Evolutionary conservation across 2,329 filamentous ascomycete species (phyloP), one percentile per base, ranked within the genome.

Genomic region (Aschersonia sp.): DNA sequence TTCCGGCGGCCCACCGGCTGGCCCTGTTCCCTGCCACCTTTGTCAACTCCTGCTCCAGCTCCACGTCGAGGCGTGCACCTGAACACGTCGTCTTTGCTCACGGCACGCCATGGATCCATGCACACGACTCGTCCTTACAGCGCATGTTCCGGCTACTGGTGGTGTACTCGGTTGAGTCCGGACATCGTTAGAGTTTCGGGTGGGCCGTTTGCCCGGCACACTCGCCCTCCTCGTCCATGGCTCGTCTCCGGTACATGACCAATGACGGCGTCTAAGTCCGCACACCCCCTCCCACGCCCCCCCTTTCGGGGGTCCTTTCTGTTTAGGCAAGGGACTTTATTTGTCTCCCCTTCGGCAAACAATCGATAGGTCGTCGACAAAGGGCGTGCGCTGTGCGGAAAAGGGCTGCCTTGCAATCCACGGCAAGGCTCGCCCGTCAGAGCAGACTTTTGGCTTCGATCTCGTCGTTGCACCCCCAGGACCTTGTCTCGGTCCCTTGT

Each of bases 261-360:
- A 32, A 42, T 47, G 48, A 45, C 31, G 45, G 43, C 32, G 32
- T 42, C 40, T 42, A n/a, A 29, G 5, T 20, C 10, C 44, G 40
- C 31, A 43, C 30, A 30, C 45, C 46, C 46, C 44, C 31, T n/a
- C n/a, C n/a, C n/a, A n/a, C n/a, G n/a, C 47, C 47, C 47, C 31
- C 49, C 40, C 3, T 12, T 3, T 38, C 7, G 32, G 32, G 32
- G 32, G n/a, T 44, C 38, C 45, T 31, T 30, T 42, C 42, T 30
- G 29, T 38, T 42, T 31, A 45, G 45, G 45, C 44, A 38, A 45
- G 49, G 45, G 47, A 45, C 44, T 31, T 43, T 35, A 38, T 9
- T 30, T 20, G 44, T 48, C 43, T 38, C 44, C 56, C 56, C 58
- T 53, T 61, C 59, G 59, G 59, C 60, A 61, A 58, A 61, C 58